Evolutionary conservation across 208 protist species (phyloP).

Genomic region (Trypanosoma cruzi): DNA sequence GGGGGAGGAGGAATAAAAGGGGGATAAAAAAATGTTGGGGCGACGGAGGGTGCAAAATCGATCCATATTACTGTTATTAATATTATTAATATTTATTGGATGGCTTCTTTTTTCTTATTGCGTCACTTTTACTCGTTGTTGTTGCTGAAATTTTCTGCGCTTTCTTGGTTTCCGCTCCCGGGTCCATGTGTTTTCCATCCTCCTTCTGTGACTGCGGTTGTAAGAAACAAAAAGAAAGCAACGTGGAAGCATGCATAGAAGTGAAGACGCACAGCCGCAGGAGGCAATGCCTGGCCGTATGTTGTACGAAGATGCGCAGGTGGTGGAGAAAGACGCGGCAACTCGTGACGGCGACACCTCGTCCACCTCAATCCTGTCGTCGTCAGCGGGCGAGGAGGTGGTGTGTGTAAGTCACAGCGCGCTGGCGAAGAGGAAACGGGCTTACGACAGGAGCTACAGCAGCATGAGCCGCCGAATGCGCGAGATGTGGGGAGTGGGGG

Average conservation of each 20-base stretch:
- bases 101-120: no score
- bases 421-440: not conserved
- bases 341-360: not conserved
- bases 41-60: not conserved
- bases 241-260: not conserved
- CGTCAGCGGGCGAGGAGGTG: not conserved
- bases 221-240: not conserved
- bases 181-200: not conserved
- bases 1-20: no score
- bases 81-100: no score
- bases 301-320: not conserved
- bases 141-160: no score
- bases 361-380: not conserved
- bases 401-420: not conserved
- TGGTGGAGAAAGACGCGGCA: not conserved
- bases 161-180: no score
- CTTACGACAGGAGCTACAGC: constrained; percentile 1
- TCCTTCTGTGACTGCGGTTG: not conserved
- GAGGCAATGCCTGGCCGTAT: not conserved
- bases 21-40: constrained; percentile 7
- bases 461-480: constrained; percentile 24
- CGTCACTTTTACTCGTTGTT: no score
- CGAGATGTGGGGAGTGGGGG: constrained; percentile 50
- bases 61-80: not conserved
- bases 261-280: not conserved